Base-by-base conservation (phyloP, 2,329 filamentous ascomycete genomes). In the Ambrosiella beaveri region DNA sequence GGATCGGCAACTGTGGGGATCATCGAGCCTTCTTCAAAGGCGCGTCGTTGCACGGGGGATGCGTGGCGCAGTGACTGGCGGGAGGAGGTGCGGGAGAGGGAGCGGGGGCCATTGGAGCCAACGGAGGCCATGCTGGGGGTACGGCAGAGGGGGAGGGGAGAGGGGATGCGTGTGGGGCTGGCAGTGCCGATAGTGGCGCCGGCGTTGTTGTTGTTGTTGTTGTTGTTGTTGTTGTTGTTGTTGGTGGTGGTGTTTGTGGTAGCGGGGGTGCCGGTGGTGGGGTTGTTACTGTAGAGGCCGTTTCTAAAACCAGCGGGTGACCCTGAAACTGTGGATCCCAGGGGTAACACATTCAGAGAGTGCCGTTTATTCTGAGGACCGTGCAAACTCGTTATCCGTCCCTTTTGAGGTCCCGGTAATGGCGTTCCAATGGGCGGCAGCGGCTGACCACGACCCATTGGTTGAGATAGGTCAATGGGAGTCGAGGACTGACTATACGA, bases 391-490 rank as follows among this genome's bases (percentile, higher is more conserved):
- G 75, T 77, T 50, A 78, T 76, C 6, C 79, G 76, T 59, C 74
- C 77, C 57, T 75, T 78, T 40, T 82, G 79, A 0, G 84, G 84
- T 47, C 75, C 79, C 1, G 89, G 88, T 1, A 95, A 74, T 2
- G 89, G 88, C 50, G 78, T 82, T 1, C 88, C 89, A 1, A 85
- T 86, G 7, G 88, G 88, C 52, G 88, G 88, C 15, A 95, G 73
- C 1, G 88, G 88, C 64, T 85, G 84, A 0, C 88, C 88, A 44
- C 88, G 79, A 1, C 89, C 89, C 73, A 94, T 88, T 1, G 88
- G 88, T 64, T 87, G 79, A 62, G 68, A 70, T 60, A 78, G 63
- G 70, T 80, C 68, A 61, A 80, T 66, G 66, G 66, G 35, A 15
- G 44, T n/a, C 11, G 56, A 27, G 15, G 53, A 19, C 35, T 53